Conservation (phyloP, 176 grass and related monocot genomes). For the Dendrocalamus sinicus region DNA sequence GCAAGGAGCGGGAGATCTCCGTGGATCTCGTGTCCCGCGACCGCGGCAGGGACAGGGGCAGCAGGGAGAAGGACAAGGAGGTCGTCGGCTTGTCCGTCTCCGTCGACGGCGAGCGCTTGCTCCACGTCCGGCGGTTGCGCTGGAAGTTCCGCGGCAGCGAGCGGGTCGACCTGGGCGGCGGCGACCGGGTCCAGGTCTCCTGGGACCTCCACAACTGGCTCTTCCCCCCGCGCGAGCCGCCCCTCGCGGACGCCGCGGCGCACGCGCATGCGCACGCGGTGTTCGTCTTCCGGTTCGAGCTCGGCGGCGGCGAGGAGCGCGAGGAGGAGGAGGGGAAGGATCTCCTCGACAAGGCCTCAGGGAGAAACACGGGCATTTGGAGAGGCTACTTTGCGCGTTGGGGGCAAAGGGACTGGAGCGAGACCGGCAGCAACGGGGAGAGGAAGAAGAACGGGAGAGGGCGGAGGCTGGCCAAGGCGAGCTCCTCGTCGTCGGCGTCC, state of each 20-base stretch:
- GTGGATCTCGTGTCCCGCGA: conserved; percentile 59
- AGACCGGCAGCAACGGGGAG: conserved; percentile 56
- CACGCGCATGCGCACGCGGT: conserved; percentile 55
- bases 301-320: conserved; percentile 21
- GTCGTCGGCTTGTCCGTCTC: conserved; percentile 66
- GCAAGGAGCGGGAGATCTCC: conserved; percentile 78
- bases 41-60: conserved; percentile 3
- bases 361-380: conserved; percentile 36
- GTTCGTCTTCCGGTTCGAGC: conserved; percentile 83
- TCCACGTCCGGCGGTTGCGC: conserved; percentile 69
- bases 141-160: conserved; percentile 96
- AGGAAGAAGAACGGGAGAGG: conserved; percentile 44
- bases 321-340: conserved; percentile 39
- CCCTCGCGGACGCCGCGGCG: conserved; percentile 16
- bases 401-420: conserved; percentile 71
- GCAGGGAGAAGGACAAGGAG: conserved; percentile 41
- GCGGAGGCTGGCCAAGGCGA: conserved; percentile 57
- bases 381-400: conserved; percentile 47
- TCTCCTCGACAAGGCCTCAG: conserved; percentile 39
- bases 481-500: conserved; percentile 67
- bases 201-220: conserved; percentile 94
- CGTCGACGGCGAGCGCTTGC: conserved; percentile 65
- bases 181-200: conserved; percentile 61
- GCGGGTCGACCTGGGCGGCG: conserved; percentile 55
- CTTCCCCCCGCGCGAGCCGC: conserved; percentile 47